Evolutionary conservation across 352 stramenopile species (phyloP), one percentile per base, ranked within the genome.

Genomic region (Phytophthora palmivora): DNA sequence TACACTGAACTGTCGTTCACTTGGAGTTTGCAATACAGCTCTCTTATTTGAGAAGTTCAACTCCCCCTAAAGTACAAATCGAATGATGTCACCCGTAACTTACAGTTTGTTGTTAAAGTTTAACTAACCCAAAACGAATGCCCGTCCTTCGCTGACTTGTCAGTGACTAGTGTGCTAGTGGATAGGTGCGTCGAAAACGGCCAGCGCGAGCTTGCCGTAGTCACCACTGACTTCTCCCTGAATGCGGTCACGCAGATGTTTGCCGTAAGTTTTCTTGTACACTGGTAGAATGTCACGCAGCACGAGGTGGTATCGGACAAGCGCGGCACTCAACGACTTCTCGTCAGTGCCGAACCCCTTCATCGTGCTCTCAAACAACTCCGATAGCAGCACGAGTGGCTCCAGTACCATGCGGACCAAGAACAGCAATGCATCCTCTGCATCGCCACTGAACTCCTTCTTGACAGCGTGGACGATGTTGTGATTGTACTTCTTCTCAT

Each of bases 301-400:
- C 46, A 92, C 81, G 24, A 83, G 78, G 68, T 92, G 84, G 78
- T 94, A 94, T 44, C 86, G 86, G 54, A 94, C 84, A 28, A 93
- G 51, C 15, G 74, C 72, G 15, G 74, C 58, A 44, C 72, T 80
- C 26, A 94, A 69, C 18, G 61, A 77, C 19, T 88, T 78, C 63
- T 92, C 83, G 67, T 89, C 78, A 6, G 83, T 92, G 58, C 83
- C 83, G 21, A 88, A 79, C 54, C 78, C 79, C 71, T 87, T 89
- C 82, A 91, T 91, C 24, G 82, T 89, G 58, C 65, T 81, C 60
- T 91, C 82, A 34, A 91, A 88, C 39, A 82, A 61, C 65, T 88
- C 80, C 3, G 79, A 82, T 19, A 91, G 71, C 43, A 85, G 46
- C 42, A 79, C 71, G 12, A 89, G 67, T 36, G 82, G 82, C 58